Conservation (phyloP, 73 alveolate species). For the Symbiodinium natans region DNA sequence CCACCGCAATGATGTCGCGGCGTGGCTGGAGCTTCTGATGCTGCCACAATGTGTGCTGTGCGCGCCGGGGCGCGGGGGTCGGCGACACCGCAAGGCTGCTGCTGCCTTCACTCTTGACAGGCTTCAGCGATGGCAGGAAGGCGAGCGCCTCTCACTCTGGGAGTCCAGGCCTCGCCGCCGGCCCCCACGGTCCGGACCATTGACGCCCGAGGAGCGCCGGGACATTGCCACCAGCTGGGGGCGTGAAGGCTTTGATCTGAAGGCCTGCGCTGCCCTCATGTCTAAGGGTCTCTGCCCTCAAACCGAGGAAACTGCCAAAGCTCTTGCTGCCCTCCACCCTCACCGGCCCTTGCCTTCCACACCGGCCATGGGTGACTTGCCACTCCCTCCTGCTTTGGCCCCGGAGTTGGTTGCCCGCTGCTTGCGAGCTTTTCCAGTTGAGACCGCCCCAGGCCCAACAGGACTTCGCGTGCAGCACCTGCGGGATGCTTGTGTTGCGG, state of each 20-base stretch:
- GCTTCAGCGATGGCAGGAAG: background rate
- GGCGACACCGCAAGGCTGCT: background rate
- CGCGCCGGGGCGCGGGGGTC: background rate
- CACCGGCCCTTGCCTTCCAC: background rate
- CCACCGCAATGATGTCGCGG: background rate
- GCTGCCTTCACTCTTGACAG: background rate
- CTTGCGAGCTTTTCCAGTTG: background rate
- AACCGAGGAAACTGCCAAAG: background rate
- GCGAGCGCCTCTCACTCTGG: slow-evolving; percentile 36
- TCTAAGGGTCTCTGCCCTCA: background rate
- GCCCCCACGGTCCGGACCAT: background rate
- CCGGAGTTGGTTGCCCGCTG: background rate
- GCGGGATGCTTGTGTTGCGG: background rate
- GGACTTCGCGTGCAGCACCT: too few species aligned
- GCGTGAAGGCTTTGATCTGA: background rate
- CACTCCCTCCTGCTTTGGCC: background rate
- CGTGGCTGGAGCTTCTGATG: background rate
- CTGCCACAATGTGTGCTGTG: slow-evolving; percentile 12
- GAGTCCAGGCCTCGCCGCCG: background rate
- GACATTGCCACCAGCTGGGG: background rate
- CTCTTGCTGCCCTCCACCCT: background rate
- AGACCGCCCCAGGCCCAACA: background rate
- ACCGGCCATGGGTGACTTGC: background rate
- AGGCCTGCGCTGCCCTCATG: background rate
- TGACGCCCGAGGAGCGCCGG: background rate